A percentile compares a stretch with the other conserved stretches of the same genome.
These are phyloP conservation scores for Zymoseptoria crescenta DNA, from an alignment of 2,329 filamentous ascomycete species.

Conservation along the genomic window DNA sequence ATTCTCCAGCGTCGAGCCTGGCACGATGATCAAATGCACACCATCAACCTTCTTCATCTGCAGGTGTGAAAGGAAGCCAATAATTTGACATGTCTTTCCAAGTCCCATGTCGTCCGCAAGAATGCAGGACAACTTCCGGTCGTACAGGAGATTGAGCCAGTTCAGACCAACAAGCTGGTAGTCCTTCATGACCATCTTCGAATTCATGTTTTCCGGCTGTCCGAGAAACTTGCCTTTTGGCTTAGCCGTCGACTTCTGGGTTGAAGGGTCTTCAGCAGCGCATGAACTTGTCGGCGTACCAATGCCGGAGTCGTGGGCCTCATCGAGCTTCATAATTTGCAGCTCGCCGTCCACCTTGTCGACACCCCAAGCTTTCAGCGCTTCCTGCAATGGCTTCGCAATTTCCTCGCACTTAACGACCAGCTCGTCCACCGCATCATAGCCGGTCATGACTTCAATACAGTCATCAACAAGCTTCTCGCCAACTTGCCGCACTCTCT, in stretches of 20 bases:
- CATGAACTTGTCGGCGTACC: constrained; percentile 49
- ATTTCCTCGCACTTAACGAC: constrained; percentile 68
- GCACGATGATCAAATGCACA: constrained; percentile 79
- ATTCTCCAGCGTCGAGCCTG: constrained; percentile 88
- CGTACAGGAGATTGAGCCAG: constrained; percentile 81
- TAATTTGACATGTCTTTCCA: constrained; percentile 95
- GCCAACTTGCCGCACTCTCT: constrained; percentile 47
- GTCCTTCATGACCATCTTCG: constrained; percentile 72
- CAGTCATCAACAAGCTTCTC: constrained; percentile 61
- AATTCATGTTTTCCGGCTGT: constrained; percentile 71
- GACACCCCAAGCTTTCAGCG: constrained; percentile 62
- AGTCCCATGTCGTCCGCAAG: constrained; percentile 93
- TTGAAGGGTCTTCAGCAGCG: constrained; percentile 22
- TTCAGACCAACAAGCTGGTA: constrained; percentile 94
- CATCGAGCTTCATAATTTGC: constrained; percentile 49
- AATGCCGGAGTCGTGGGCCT: constrained; percentile 57
- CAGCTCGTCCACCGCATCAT: constrained; percentile 74
- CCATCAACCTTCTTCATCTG: constrained; percentile 61
- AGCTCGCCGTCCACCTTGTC: constrained; percentile 53
- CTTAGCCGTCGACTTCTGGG: constrained; percentile 33
- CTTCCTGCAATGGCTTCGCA: constrained; percentile 56
- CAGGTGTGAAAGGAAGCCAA: constrained; percentile 80
- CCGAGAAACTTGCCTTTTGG: constrained; percentile 42
- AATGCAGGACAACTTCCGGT: constrained; percentile 74
- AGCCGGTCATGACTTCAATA: constrained; percentile 67